These are phyloP conservation scores for Paramecium sexaurelia DNA, from an alignment of 73 alveolate genomes.

Conservation along the genomic window DNA sequence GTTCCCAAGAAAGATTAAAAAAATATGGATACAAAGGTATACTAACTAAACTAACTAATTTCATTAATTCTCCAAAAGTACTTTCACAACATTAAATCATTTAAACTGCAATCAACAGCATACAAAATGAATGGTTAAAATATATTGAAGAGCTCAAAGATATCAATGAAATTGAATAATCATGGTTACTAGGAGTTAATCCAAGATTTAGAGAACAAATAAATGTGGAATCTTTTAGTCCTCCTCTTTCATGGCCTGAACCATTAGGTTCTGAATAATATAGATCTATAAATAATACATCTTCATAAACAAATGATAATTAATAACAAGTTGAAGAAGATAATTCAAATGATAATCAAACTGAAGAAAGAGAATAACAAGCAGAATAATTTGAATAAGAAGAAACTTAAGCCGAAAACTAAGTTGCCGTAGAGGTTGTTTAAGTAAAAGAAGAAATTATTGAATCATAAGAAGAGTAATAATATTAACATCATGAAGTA, in stretches of 20 bases:
- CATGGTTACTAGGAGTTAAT: constrained; percentile 26
- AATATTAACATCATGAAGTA: neutral
- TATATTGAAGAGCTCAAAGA: neutral
- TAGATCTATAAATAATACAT: neutral
- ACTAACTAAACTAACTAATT: neutral
- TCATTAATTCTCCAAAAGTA: neutral
- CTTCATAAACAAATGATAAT: neutral
- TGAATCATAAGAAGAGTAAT: neutral
- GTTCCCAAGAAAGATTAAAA: neutral
- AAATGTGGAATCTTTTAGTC: neutral
- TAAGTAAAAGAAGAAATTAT: neutral
- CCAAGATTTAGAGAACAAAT: constrained; percentile 32
- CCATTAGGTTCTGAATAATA: neutral
- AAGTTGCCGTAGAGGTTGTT: neutral
- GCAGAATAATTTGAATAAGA: neutral
- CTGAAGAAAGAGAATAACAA: neutral
- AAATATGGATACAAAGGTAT: neutral
- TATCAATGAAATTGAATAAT: neutral
- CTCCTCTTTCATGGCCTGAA: neutral
- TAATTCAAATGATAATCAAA: neutral
- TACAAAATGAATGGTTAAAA: neutral
- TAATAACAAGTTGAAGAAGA: neutral
- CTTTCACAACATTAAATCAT: neutral
- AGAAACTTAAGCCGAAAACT: neutral
- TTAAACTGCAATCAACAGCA: neutral